Conservation (phyloP, 2,329 filamentous ascomycete species). For the Cladosporium sp. region DNA sequence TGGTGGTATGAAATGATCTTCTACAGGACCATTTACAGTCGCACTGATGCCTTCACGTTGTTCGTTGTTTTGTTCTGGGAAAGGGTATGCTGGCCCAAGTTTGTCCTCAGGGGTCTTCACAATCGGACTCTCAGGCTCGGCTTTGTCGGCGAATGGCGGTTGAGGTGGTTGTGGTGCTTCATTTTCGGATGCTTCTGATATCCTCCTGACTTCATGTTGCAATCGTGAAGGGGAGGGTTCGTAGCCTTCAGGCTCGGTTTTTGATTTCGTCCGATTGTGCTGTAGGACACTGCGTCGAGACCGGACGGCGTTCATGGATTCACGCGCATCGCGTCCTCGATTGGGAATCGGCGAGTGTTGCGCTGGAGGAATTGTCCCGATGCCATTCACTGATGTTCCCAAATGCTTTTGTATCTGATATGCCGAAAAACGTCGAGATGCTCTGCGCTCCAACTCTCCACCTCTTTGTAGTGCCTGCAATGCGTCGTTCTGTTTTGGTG, state of each 20-base stretch:
- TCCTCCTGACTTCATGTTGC: constrained; percentile 43
- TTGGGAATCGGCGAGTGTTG: constrained; percentile 83
- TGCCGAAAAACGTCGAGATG: constrained; percentile 87
- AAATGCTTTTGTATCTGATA: constrained; percentile 96
- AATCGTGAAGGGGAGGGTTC: constrained; percentile 61
- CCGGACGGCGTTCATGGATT: constrained; percentile 72
- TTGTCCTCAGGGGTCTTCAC: constrained; percentile 64
- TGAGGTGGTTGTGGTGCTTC: constrained; percentile 30
- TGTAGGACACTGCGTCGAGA: constrained; percentile 47
- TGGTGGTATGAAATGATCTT: constrained; percentile 23
- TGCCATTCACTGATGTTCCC: constrained; percentile 71
- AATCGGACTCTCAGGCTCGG: constrained; percentile 41
- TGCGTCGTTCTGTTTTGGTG: constrained; percentile 81
- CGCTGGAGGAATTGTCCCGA: constrained; percentile 74
- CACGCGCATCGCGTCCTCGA: constrained; percentile 73
- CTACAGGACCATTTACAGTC: constrained; percentile 33
- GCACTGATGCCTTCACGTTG: constrained; percentile 22
- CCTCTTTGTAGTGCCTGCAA: constrained; percentile 85
- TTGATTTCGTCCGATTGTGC: constrained; percentile 25
- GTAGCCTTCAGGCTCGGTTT: constrained; percentile 24
- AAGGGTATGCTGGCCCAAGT: constrained; percentile 34
- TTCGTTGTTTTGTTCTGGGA: constrained; percentile 19
- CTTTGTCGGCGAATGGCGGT: constrained; percentile 8
- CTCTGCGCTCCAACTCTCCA: constrained; percentile 85
- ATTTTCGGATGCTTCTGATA: constrained; percentile 57